Evolutionary conservation across 2,329 filamentous ascomycete species (phyloP).

Genomic region (Aspergillus latus): DNA sequence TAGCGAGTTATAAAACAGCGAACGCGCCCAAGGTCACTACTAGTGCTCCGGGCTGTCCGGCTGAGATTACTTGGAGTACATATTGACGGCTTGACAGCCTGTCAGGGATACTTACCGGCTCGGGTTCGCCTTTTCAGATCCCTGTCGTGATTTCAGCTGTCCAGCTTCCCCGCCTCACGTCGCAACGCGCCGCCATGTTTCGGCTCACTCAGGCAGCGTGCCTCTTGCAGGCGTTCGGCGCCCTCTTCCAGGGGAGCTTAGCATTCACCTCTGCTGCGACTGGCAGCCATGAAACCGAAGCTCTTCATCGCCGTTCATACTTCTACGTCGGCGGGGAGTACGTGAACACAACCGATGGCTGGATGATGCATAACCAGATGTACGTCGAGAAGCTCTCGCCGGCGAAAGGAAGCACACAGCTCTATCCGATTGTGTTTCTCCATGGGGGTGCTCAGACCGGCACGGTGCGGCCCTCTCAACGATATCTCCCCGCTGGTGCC

Average conservation of each 20-base stretch:
- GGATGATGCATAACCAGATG: slow-evolving; percentile 28
- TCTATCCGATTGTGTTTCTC: slow-evolving; percentile 34
- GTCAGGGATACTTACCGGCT: not conserved
- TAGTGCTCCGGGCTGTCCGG: not conserved
- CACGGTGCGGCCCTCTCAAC: slow-evolving; percentile 23
- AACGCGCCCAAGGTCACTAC: not conserved
- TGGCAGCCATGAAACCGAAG: not conserved
- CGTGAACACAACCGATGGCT: slow-evolving; percentile 19
- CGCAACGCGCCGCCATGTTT: not conserved
- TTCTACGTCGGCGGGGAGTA: slow-evolving; percentile 34
- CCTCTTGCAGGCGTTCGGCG: not conserved
- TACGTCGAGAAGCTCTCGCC: slow-evolving; percentile 38
- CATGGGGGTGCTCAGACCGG: slow-evolving; percentile 34
- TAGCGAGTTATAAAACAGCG: not conserved
- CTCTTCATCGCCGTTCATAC: slow-evolving; percentile 20
- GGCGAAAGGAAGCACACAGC: slow-evolving; percentile 17
- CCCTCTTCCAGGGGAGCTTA: not conserved
- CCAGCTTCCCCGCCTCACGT: not conserved
- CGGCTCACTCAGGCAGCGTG: not conserved
- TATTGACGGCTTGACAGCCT: not conserved
- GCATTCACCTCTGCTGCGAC: not conserved
- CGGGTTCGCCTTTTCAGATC: not conserved
- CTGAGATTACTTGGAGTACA: not conserved
- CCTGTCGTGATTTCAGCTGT: not conserved
- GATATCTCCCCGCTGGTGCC: too few species aligned